Percentiles rank a stretch among this genome's conserved stretches.
phyloP scores from a whole-genome alignment of 176 grass and related monocot species.

The Alloteropsis semialata region DNA sequence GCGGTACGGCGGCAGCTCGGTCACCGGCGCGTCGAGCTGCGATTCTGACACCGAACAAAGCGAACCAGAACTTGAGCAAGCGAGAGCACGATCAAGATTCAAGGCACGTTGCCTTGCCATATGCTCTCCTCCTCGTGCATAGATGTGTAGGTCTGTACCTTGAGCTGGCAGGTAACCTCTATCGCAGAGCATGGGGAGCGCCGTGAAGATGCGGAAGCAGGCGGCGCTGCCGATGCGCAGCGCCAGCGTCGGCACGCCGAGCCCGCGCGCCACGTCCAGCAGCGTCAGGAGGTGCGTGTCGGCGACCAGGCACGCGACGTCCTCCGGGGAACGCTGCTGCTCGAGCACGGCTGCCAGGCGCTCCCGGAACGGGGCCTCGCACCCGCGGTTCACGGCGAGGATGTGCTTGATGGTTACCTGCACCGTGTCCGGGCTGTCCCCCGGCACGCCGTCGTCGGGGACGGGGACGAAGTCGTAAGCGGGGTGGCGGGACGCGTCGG shows the following conservation, averaged over 20 bases:
- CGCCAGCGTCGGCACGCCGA: slow-evolving; percentile 22
- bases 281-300: not conserved
- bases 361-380: slow-evolving; percentile 1
- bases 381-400: not conserved
- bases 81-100: too few species aligned
- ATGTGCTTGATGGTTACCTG: not conserved
- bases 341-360: not conserved
- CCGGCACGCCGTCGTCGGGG: not conserved
- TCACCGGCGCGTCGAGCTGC: slow-evolving; percentile 21
- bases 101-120: too few species aligned
- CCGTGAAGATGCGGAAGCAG: not conserved
- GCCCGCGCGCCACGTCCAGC: not conserved
- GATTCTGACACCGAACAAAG: not conserved
- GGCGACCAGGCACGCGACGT: slow-evolving; percentile 22
- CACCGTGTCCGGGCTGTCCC: not conserved
- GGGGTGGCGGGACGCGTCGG: not conserved
- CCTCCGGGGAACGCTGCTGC: not conserved
- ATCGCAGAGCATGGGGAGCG: not conserved
- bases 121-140: too few species aligned
- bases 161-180: not conserved
- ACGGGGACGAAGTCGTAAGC: slow-evolving; percentile 16
- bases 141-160: not conserved
- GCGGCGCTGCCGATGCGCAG: slow-evolving; percentile 28
- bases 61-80: too few species aligned
- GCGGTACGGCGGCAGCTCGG: slow-evolving; percentile 29